Conservation (phyloP, 2,329 filamentous ascomycete genomes). For the Penicillium digitatum region DNA sequence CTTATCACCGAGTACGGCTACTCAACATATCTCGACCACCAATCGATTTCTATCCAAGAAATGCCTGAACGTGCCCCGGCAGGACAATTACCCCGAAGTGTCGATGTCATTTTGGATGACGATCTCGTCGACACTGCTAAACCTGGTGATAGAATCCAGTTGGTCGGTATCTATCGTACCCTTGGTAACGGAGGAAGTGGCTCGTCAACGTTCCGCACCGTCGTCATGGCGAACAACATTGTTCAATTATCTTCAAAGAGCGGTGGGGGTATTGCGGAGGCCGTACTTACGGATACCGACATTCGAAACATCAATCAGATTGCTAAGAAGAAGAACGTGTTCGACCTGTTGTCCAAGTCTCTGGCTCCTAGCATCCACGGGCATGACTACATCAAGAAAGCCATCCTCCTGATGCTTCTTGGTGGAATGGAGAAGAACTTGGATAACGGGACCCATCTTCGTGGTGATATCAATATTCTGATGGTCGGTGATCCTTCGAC, state of each 20-base stretch:
- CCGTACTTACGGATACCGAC: constrained; percentile 90
- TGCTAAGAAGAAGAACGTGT: constrained; percentile 87
- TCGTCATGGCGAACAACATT: constrained; percentile 91
- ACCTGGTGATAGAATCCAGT: constrained; percentile 89
- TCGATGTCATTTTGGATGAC: constrained; percentile 95
- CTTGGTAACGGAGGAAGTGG: constrained; percentile 87
- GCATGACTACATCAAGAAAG: constrained; percentile 96
- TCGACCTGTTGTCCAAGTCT: constrained; percentile 88
- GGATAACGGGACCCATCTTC: constrained; percentile 93
- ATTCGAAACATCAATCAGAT: constrained; percentile 99
- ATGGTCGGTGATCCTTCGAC: constrained; percentile 99
- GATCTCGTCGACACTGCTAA: constrained; percentile 93
- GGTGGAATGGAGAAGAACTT: constrained; percentile 98
- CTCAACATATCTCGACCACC: constrained; percentile 92
- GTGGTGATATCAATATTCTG: constrained; percentile 97
- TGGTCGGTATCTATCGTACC: constrained; percentile 94
- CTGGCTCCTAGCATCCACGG: constrained; percentile 95
- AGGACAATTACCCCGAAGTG: constrained; percentile 87
- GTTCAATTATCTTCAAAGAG: constrained; percentile 94
- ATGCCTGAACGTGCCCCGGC: constrained; percentile 97
- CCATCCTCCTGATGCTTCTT: constrained; percentile 89
- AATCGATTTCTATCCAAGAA: constrained; percentile 97
- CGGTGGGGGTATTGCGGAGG: constrained; percentile 85
- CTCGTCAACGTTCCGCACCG: constrained; percentile 89
- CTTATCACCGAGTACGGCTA: constrained; percentile 94